Base-by-base conservation (phyloP, 257 asterid genomes). In the Penstemon barbatus region DNA sequence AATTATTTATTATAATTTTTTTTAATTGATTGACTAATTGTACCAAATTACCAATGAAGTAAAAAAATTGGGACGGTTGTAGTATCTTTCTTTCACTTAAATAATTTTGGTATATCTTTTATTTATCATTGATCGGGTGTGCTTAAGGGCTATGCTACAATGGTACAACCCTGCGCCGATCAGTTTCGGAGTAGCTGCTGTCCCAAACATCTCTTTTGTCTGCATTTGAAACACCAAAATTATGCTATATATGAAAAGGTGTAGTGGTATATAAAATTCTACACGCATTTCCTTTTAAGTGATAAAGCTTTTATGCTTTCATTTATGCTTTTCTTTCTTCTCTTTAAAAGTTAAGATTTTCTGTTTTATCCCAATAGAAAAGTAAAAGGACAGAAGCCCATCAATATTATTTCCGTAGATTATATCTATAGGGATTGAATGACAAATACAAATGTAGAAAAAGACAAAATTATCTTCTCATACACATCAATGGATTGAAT, bases 261-360 rank as follows among this genome's bases (percentile, higher is more conserved):
- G 9, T 57, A 36, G 12, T 36, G 50, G 13, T 4, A 13, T 40
- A 42, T 13, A 11, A 68, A 56, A 55, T 36, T 54, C 15, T 57
- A 13, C 18, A 61, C 69, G 55, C 38, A 7, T 61, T 70, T 71
- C 75, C 75, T 53, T 25, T 19, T 71, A 7, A 5, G 65, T 63
- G 65, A n/a, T 62, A 71, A 19, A 19, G 7, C 15, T 25, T 41
- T 42, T 54, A 12, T 70, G 40, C 69, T 70, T 70, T 61, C 40
- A 0, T 40, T 61, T 12, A 45, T 71, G 70, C 2, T 62, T 71
- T 61, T 62, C 70, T 36, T 71, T 58, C 50, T 11, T 62, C n/a
- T 42, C 69, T 52, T 60, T 11, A 25, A 60, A 39, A 53, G 38
- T 42, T 60, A n/a, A 19, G 9, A 25, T 25, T 3, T 71, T 40